Evolutionary conservation across 306 rosid species (phyloP).

Genomic region (Fragaria iinumae): DNA sequence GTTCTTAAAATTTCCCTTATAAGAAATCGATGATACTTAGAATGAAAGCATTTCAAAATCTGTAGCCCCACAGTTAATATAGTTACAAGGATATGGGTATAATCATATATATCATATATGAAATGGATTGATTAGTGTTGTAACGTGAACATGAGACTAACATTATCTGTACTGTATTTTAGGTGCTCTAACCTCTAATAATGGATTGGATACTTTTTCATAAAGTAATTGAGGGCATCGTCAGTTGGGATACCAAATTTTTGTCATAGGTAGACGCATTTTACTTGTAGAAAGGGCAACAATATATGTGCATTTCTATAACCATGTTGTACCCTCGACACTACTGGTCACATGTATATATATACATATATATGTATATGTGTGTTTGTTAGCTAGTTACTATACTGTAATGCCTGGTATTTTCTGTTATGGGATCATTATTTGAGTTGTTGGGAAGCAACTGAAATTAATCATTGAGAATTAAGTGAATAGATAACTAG

Average conservation of each 20-base stretch:
- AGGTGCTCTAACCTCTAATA: not conserved
- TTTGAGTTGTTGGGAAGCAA: constrained; percentile 2
- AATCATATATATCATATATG: not conserved
- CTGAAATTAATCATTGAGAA: constrained; percentile 15
- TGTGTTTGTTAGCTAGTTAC: not conserved
- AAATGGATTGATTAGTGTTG: not conserved
- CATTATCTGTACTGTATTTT: not conserved
- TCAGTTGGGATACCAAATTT: not conserved
- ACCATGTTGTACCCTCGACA: not conserved
- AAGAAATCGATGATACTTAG: not conserved
- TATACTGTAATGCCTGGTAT: not conserved
- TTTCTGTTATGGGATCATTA: not conserved
- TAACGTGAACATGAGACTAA: not conserved
- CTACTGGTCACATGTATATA: not conserved
- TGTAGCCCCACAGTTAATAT: not conserved
- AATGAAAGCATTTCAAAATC: not conserved
- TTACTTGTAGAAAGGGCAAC: not conserved
- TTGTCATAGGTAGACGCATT: not conserved
- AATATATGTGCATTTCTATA: not conserved
- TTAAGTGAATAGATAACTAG: constrained; percentile 1
- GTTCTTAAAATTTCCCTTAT: too few relatives aligned
- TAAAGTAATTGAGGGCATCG: not conserved
- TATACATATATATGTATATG: not conserved
- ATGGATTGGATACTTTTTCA: not conserved
- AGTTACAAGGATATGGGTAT: not conserved